Evolutionary conservation across 495 filamentous ascomycete genomes (phyloP), one percentile per base, ranked within the genome.

Genomic region (Lasiosphaeria ovina): DNA sequence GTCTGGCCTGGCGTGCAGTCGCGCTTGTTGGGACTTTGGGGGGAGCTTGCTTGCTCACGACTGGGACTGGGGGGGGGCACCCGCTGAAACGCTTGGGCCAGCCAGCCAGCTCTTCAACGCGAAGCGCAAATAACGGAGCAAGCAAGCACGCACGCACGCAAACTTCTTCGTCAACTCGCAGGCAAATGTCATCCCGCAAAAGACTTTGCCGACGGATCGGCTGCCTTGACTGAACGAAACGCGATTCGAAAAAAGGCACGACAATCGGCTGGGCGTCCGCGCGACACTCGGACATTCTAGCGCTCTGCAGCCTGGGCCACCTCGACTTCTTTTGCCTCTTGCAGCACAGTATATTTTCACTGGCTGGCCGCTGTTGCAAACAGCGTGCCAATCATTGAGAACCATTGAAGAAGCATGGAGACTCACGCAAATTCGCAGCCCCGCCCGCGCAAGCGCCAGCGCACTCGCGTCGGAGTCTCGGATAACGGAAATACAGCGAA

Each of bases 361-460:
- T 50, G 7, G n/a, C 17, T 24, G 11, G 49, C 32, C 3, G 8
- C 12, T 55, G 12, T 35, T 16, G 40, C 52, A 12, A 35, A 35
- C 2, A 6, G 14, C 11, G 31, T 54, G 14, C 52, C 34, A 55
- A 55, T 55, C 52, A 33, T 31, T 48, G 16, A 24, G 24, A 38
- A 35, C 4, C 16, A 54, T 47, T 14, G 8, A 57, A 33, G 16
- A n/a, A 40, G 24, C 24, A 54, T 55, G 49, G 60, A 62, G 6
- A 50, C 68, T 40, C 67, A 60, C 50, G 5, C 51, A 14, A 14
- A 51, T 12, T 56, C 60, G 55, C 68, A 70, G 69, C 62, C 68
- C 61, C 71, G 65, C n/a, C 34, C 59, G 48, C 69, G 69, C 62
- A 68, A 69, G 63, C 67, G 69, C 63, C 68, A 72, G 65, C 69